Conservation (phyloP, 176 grass and related monocot species). For the Secale cereale region DNA sequence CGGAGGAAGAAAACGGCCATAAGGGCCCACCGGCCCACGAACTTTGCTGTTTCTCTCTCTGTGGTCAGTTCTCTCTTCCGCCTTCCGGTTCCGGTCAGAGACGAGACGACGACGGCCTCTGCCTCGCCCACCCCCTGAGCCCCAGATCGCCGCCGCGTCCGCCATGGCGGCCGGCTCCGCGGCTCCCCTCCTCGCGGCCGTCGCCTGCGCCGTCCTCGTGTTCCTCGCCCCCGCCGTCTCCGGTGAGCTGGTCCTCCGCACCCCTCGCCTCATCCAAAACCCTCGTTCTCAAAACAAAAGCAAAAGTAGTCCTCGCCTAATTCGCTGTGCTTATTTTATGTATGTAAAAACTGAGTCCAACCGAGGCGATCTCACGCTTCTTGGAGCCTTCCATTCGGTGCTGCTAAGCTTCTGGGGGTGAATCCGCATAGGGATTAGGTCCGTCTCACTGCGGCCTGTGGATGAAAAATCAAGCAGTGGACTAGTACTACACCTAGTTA, state of each 20-base stretch:
- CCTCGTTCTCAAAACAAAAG: neutral
- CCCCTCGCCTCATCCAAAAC: neutral
- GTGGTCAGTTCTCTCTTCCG: neutral
- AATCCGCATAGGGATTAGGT: neutral
- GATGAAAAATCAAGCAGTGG: neutral
- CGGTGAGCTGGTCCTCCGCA: slow-evolving; percentile 23
- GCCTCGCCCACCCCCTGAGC: neutral
- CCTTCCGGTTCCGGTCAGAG: slow-evolving; percentile 13
- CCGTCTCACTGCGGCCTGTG: neutral
- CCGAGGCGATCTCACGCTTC: neutral
- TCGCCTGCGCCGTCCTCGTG: neutral
- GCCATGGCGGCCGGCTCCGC: slow-evolving; percentile 30
- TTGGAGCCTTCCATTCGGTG: neutral
- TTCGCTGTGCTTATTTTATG: neutral
- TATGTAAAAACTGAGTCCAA: neutral
- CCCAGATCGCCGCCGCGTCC: slow-evolving; percentile 35
- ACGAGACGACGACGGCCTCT: neutral
- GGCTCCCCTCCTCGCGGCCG: slow-evolving; percentile 1
- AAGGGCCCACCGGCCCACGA: neutral
- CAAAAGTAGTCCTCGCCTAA: neutral
- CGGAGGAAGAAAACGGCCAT: neutral
- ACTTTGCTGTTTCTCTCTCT: neutral
- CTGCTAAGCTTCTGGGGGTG: neutral
- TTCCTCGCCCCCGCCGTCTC: slow-evolving; percentile 6
- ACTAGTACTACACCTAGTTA: neutral